These are phyloP conservation scores for Daldinia sp. DNA, from an alignment of 2,329 filamentous ascomycete species.

Conservation along the genomic window DNA sequence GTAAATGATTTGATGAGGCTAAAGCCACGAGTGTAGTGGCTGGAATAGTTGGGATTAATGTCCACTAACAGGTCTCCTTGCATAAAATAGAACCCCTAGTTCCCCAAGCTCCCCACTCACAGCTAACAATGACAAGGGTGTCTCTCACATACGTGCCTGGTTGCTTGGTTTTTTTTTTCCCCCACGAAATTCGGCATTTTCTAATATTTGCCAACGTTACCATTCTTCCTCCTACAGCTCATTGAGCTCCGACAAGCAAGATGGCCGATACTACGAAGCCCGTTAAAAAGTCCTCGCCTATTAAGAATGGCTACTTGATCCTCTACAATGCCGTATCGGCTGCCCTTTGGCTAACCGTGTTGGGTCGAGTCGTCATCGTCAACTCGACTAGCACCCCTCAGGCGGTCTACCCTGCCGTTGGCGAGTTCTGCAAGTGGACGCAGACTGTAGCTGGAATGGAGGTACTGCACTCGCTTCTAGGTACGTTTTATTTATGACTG, in stretches of 20 bases:
- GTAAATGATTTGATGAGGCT: too few species aligned
- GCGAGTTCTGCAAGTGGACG: constrained; percentile 76
- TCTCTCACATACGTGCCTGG: not conserved
- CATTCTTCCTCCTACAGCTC: not conserved
- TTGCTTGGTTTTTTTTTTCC: not conserved
- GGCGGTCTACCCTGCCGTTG: constrained; percentile 68
- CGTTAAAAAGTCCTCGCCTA: constrained; percentile 50
- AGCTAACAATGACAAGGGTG: not conserved
- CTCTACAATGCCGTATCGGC: constrained; percentile 85
- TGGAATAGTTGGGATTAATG: not conserved
- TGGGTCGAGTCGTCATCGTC: constrained; percentile 69
- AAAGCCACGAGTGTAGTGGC: too few species aligned
- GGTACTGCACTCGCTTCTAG: constrained; percentile 79
- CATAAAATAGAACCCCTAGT: not conserved
- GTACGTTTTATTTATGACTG: constrained; percentile 55
- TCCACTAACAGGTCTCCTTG: not conserved
- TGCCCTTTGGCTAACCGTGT: constrained; percentile 78
- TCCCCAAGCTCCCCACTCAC: not conserved
- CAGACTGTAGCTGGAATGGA: constrained; percentile 87
- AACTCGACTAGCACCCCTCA: constrained; percentile 63
- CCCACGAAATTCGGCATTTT: constrained; percentile 12
- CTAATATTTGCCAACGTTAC: not conserved
- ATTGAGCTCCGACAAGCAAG: constrained; percentile 9
- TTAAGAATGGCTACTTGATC: constrained; percentile 76
- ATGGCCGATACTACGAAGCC: constrained; percentile 40